These are phyloP conservation scores for Evernia prunastri DNA, from an alignment of 495 filamentous ascomycete species.

Conservation along the genomic window DNA sequence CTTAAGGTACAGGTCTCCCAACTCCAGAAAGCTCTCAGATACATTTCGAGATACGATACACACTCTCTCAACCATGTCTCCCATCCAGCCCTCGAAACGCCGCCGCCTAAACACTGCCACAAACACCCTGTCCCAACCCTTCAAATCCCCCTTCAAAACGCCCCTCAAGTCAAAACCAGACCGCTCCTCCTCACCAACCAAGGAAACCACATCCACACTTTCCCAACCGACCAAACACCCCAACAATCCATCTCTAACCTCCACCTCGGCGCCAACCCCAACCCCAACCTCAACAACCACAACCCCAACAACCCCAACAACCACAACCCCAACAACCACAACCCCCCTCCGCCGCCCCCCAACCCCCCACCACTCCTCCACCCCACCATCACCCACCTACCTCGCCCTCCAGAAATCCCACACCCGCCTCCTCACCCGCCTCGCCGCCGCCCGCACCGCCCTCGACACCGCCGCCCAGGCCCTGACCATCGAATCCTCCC, in stretches of 20 bases:
- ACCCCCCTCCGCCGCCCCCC: conserved; percentile 23
- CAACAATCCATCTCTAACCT: conserved; percentile 6
- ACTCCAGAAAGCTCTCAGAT: not conserved
- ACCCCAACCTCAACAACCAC: not conserved
- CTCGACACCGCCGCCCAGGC: conserved; percentile 49
- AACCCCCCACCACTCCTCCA: conserved; percentile 1
- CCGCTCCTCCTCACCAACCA: conserved; percentile 5
- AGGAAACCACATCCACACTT: not conserved
- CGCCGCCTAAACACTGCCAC: conserved; percentile 48
- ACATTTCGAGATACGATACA: no score
- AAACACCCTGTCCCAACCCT: conserved; percentile 54
- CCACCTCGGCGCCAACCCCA: conserved; percentile 25
- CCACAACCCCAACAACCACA: conserved; percentile 6
- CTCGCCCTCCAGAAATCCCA: conserved; percentile 34
- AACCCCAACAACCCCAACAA: conserved; percentile 10
- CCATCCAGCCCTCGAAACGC: conserved; percentile 40
- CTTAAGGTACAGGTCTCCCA: no score
- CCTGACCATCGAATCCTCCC: conserved; percentile 40
- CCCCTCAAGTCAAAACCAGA: conserved; percentile 18
- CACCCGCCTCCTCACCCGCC: conserved; percentile 31
- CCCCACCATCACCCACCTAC: conserved; percentile 13
- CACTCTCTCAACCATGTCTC: conserved; percentile 11
- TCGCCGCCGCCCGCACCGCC: conserved; percentile 33
- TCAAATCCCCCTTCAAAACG: conserved; percentile 56
- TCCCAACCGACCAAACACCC: conserved; percentile 2